phyloP scores from a whole-genome alignment of 169 alveolate species.

The Plasmodium gaboni region DNA sequence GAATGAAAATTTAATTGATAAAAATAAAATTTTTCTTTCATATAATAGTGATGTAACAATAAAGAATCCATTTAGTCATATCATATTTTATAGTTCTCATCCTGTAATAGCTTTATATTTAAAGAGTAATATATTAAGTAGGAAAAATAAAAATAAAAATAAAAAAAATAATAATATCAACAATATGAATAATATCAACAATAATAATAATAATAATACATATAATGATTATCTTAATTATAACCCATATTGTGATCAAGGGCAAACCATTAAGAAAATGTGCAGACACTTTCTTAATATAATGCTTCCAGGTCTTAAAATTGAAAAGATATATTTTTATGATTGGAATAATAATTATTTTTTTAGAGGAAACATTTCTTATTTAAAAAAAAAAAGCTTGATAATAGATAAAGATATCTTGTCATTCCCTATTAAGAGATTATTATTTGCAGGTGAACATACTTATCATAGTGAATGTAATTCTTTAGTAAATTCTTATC shows the following conservation, averaged over 20 bases:
- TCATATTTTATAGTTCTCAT: constrained; percentile 34
- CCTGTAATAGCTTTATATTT: constrained; percentile 43
- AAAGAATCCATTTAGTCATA: constrained; percentile 26
- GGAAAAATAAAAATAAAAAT: neutral
- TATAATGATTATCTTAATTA: no score
- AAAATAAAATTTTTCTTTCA: neutral
- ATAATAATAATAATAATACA: no score
- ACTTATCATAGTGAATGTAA: constrained; percentile 36
- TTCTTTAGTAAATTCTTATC: constrained; percentile 23
- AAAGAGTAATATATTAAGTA: neutral
- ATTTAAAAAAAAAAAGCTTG: constrained; percentile 27
- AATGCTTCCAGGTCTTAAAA: constrained; percentile 26
- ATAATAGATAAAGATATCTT: constrained; percentile 53
- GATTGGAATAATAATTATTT: constrained; percentile 49
- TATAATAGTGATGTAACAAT: neutral
- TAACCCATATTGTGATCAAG: no score
- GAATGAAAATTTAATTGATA: constrained; percentile 15
- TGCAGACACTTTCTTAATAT: constrained; percentile 27
- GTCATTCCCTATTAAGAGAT: constrained; percentile 60
- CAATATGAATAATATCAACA: no score
- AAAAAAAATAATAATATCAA: neutral
- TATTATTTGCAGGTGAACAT: constrained; percentile 67
- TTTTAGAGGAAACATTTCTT: constrained; percentile 49
- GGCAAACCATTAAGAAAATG: no score
- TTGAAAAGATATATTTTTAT: constrained; percentile 43